These are phyloP conservation scores for Lipomyces yamadae DNA, from an alignment of 805 yeast genomes.

Conservation along the genomic window DNA sequence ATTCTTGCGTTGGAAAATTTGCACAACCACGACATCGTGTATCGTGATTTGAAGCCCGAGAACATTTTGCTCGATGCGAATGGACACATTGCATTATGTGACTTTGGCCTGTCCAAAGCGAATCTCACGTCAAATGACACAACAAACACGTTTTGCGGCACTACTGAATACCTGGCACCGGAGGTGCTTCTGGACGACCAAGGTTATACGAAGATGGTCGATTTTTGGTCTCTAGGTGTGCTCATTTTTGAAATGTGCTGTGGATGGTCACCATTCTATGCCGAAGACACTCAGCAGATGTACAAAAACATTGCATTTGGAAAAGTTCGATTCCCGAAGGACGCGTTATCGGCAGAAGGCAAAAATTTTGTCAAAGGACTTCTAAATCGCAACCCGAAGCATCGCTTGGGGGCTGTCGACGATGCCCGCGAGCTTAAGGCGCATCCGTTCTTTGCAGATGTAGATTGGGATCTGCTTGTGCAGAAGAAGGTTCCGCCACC, in stretches of 20 bases:
- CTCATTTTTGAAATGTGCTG: conserved; percentile 98
- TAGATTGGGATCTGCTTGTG: conserved; percentile 83
- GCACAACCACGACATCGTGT: conserved; percentile 94
- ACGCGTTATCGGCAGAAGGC: conserved; percentile 89
- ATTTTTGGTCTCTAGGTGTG: conserved; percentile 98
- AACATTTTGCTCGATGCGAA: conserved; percentile 93
- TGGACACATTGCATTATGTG: conserved; percentile 97
- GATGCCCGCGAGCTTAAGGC: conserved; percentile 93
- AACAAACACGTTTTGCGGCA: conserved; percentile 97
- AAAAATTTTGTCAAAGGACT: conserved; percentile 94
- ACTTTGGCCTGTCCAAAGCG: conserved; percentile 95
- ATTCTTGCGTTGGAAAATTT: conserved; percentile 91
- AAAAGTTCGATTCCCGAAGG: conserved; percentile 95
- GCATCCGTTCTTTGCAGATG: conserved; percentile 88
- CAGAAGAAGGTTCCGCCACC: conserved; percentile 93
- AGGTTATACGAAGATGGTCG: conserved; percentile 98
- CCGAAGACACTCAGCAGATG: conserved; percentile 98
- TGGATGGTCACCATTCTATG: conserved; percentile 99
- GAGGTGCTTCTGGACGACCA: conserved; percentile 93
- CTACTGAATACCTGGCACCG: conserved; percentile 97
- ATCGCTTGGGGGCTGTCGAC: conserved; percentile 85
- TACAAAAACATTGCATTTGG: conserved; percentile 98
- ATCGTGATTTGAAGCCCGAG: conserved; percentile 96
- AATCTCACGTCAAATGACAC: conserved; percentile 81
- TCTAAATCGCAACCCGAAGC: conserved; percentile 92